Evolutionary conservation across 2,329 filamentous ascomycete genomes (phyloP).

Genomic region (Fusarium goolgardi): DNA sequence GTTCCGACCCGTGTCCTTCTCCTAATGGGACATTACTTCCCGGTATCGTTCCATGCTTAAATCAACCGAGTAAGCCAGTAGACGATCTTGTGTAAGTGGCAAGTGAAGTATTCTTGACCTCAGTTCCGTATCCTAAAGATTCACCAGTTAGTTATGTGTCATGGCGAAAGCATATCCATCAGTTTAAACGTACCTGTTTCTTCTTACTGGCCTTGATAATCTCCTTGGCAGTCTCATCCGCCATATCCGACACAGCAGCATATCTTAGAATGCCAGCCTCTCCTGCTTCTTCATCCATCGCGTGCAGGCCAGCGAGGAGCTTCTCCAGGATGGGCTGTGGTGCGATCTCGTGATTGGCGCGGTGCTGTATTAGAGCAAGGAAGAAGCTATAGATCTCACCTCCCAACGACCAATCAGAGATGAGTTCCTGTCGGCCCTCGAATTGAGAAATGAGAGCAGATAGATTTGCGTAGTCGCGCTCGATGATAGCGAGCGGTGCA

Average conservation of each 20-base stretch:
- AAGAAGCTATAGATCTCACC: constrained; percentile 81
- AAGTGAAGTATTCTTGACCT: constrained; percentile 63
- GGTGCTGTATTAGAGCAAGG: constrained; percentile 62
- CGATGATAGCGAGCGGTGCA: constrained; percentile 83
- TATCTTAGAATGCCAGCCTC: constrained; percentile 63
- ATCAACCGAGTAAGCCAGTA: constrained; percentile 76
- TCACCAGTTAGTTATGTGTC: constrained; percentile 34
- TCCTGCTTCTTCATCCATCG: constrained; percentile 60
- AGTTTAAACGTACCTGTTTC: constrained; percentile 63
- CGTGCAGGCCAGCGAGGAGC: constrained; percentile 66
- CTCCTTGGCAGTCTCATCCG: constrained; percentile 75
- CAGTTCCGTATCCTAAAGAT: constrained; percentile 52
- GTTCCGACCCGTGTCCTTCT: constrained; percentile 5
- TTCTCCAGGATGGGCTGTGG: constrained; percentile 64
- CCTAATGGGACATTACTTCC: constrained; percentile 66
- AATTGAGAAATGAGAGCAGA: constrained; percentile 79
- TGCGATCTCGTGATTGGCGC: constrained; percentile 55
- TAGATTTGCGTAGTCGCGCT: constrained; percentile 79
- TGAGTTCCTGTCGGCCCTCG: constrained; percentile 67
- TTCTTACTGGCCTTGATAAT: constrained; percentile 67
- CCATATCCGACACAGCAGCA: constrained; percentile 86
- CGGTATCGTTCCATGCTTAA: constrained; percentile 76
- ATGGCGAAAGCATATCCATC: background rate
- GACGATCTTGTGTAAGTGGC: constrained; percentile 78
- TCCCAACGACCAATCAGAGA: constrained; percentile 80